Evolutionary conservation across 2,329 filamentous ascomycete genomes (phyloP), one percentile per base, ranked within the genome.

Genomic region (Trichoderma guizhouense): DNA sequence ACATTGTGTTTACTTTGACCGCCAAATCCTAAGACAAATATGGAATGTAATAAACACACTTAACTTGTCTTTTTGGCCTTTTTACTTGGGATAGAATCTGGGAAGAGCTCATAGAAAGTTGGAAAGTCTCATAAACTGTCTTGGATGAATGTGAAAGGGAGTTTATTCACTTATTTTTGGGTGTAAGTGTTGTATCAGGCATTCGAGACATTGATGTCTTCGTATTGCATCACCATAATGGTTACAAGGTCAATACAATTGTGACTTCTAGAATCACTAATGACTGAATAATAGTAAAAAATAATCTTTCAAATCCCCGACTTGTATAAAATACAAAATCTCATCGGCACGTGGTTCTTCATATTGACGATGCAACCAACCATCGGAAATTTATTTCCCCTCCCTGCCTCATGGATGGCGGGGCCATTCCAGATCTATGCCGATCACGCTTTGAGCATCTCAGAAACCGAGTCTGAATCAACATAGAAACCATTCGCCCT

Each of bases 361-460:
- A 24, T 51, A n/a, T 51, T 51, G 18, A 24, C 4, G 21, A 28
- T 36, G 26, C n/a, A 66, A 15, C 43, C 21, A 36, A 64, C 43
- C 7, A 32, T 34, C 32, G 69, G 69, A 51, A 36, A 55, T 53
- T 63, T 21, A 21, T 53, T 30, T 4, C 69, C 60, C 51, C 43
- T 21, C 67, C 39, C 32, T 43, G 18, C n/a, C 30, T 64, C 32
- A 8, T 9, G n/a, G n/a, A 15, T 51, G 7, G 34, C 51, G 28
- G 65, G 65, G 65, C 3, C 66, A 69, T 69, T 61, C 55, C 66
- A 61, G 66, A 61, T 69, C 66, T 21, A 21, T 43, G 34, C 66
- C 66, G 66, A 69, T 69, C 66, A 51, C 66, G 63, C 66, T 43
- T 43, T 47, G 12, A 8, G 12, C 34, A 62, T 47, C 24, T 24